These are phyloP conservation scores for Globisporangium camurandrum DNA, from an alignment of 352 stramenopile genomes.

Conservation along the genomic window DNA sequence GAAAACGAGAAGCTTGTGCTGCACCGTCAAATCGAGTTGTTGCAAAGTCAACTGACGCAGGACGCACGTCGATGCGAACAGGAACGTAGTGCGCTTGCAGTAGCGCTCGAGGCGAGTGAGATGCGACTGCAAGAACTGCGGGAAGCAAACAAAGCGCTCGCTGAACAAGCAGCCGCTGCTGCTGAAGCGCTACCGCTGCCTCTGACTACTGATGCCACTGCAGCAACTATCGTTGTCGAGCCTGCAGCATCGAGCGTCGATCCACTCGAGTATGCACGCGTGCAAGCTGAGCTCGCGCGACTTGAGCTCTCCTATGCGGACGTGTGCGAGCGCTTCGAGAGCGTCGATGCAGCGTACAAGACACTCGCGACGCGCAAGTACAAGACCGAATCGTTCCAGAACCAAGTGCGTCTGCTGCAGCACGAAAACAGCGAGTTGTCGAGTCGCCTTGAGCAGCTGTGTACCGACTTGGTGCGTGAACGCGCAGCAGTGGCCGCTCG, in stretches of 20 bases:
- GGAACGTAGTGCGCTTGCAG: conserved; percentile 11
- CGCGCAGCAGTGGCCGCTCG: conserved; percentile 29
- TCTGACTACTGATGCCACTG: conserved; percentile 1
- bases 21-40: conserved; percentile 22
- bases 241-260: neutral
- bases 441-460: conserved; percentile 29
- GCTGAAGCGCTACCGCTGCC: neutral
- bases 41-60: conserved; percentile 1
- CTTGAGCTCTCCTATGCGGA: conserved; percentile 22
- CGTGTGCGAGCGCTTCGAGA: conserved; percentile 15
- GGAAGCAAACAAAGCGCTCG: conserved; percentile 20
- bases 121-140: conserved; percentile 18
- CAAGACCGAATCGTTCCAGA: conserved; percentile 73
- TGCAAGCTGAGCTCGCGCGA: conserved; percentile 22
- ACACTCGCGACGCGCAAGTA: conserved; percentile 58
- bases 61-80: conserved; percentile 1
- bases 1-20: conserved; percentile 52
- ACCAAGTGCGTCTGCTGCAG: conserved; percentile 49
- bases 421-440: conserved; percentile 56
- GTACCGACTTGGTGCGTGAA: conserved; percentile 28
- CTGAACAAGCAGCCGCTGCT: conserved; percentile 6
- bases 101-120: conserved; percentile 8
- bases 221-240: conserved; percentile 4
- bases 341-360: conserved; percentile 39
- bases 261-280: neutral